These are phyloP conservation scores for Exophiala lecanii-corni DNA, from an alignment of 2,329 filamentous ascomycete genomes.

Conservation along the genomic window DNA sequence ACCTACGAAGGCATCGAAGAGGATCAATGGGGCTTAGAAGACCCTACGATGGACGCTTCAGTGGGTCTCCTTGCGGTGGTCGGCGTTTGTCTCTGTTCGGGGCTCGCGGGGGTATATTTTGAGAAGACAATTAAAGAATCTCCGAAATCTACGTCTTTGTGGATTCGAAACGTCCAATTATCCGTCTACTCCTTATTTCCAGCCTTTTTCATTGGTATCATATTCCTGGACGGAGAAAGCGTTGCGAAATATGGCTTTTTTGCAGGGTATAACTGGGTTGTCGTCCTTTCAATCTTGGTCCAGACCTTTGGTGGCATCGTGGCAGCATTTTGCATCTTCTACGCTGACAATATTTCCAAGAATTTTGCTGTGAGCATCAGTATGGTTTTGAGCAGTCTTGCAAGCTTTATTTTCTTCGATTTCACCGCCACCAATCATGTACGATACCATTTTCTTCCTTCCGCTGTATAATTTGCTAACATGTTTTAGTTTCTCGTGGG, in stretches of 20 bases:
- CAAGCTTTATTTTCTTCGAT: conserved; percentile 80
- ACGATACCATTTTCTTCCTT: conserved; percentile 38
- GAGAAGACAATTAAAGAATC: conserved; percentile 88
- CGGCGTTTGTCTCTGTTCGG: conserved; percentile 72
- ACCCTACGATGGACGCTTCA: conserved; percentile 66
- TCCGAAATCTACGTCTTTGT: conserved; percentile 69
- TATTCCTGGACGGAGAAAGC: conserved; percentile 79
- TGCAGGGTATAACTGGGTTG: conserved; percentile 85
- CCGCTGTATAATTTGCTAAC: conserved; percentile 1
- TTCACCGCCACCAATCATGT: conserved; percentile 69
- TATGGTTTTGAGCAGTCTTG: conserved; percentile 79
- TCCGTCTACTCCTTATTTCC: conserved; percentile 93
- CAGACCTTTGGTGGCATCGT: conserved; percentile 82
- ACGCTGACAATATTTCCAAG: conserved; percentile 85
- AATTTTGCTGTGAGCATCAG: conserved; percentile 92
- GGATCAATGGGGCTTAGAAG: conserved; percentile 46
- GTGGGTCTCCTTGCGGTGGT: conserved; percentile 76
- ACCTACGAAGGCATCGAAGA: conserved; percentile 84
- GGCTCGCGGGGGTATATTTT: conserved; percentile 66
- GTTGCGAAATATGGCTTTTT: conserved; percentile 87
- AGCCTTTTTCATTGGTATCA: conserved; percentile 76
- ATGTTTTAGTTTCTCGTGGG: conserved; percentile 66
- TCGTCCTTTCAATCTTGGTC: conserved; percentile 78
- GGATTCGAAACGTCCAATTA: conserved; percentile 92
- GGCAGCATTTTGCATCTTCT: conserved; percentile 75